Evolutionary conservation across 2,329 filamentous ascomycete genomes (phyloP).

Genomic region (Colletotrichum sp.): DNA sequence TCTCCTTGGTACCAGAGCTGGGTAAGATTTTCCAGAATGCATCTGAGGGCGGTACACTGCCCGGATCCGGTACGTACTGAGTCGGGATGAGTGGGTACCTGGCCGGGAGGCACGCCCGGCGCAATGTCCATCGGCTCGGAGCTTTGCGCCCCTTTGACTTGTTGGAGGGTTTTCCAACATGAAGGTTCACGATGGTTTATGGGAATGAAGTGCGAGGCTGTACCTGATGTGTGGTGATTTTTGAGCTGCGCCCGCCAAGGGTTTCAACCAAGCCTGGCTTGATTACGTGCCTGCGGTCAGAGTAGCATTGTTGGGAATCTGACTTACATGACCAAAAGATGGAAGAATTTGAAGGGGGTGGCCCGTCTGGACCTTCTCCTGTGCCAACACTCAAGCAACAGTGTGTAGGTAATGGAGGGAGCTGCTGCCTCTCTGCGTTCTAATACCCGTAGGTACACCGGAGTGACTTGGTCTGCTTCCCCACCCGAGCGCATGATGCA

Average conservation of each 20-base stretch:
- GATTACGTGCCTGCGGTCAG: background rate
- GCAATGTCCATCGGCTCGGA: background rate
- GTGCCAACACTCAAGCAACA: background rate
- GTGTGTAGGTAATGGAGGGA: background rate
- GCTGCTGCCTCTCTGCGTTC: background rate
- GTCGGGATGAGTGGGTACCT: background rate
- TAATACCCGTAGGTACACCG: background rate
- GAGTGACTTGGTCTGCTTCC: background rate
- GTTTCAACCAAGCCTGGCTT: background rate
- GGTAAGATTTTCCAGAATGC: slow-evolving; percentile 11
- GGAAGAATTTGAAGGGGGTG: background rate
- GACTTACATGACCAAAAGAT: background rate
- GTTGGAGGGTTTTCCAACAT: background rate
- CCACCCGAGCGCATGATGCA: background rate
- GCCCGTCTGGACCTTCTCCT: background rate
- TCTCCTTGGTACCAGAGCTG: background rate
- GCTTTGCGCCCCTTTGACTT: background rate
- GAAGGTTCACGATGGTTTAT: background rate
- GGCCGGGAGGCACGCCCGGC: background rate
- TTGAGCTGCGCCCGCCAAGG: background rate
- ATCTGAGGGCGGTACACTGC: background rate
- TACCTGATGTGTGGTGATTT: background rate
- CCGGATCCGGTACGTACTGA: background rate
- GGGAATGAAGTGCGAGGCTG: background rate
- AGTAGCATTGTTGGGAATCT: background rate